phyloP scores from a whole-genome alignment of 2,329 filamentous ascomycete species.

The Colletotrichum karsti region DNA sequence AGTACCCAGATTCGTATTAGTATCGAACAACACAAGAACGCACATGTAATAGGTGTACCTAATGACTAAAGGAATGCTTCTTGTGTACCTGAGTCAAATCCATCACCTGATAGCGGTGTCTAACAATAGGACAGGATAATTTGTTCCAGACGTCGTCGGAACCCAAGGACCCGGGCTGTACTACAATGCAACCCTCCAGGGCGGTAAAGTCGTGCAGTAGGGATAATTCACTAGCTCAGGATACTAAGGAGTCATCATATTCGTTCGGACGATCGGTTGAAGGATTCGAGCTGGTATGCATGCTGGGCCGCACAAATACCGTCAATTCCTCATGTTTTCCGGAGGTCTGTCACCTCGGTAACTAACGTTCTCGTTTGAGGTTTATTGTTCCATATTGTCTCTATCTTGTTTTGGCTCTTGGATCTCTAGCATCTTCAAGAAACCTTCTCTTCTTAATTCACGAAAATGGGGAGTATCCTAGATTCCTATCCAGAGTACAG shows the following conservation, averaged over 20 bases:
- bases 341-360: not conserved
- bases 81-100: not conserved
- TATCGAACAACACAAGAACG: no score
- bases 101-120: not conserved
- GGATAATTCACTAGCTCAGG: not conserved
- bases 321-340: not conserved
- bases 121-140: not conserved
- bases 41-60: no score
- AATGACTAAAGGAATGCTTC: no score
- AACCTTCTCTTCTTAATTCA: no score
- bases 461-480: constrained; percentile 19
- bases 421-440: not conserved
- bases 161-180: not conserved
- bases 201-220: not conserved
- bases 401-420: not conserved
- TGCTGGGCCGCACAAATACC: not conserved
- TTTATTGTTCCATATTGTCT: not conserved
- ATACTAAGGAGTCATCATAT: not conserved
- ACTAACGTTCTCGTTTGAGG: not conserved
- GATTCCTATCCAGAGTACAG: constrained; percentile 43
- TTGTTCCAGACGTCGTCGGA: not conserved
- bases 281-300: not conserved
- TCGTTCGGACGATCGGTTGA: not conserved
- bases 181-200: not conserved
- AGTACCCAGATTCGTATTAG: no score